These are phyloP conservation scores for Paraconiothyrium sp. DNA, from an alignment of 2,329 filamentous ascomycete genomes.

Conservation along the genomic window DNA sequence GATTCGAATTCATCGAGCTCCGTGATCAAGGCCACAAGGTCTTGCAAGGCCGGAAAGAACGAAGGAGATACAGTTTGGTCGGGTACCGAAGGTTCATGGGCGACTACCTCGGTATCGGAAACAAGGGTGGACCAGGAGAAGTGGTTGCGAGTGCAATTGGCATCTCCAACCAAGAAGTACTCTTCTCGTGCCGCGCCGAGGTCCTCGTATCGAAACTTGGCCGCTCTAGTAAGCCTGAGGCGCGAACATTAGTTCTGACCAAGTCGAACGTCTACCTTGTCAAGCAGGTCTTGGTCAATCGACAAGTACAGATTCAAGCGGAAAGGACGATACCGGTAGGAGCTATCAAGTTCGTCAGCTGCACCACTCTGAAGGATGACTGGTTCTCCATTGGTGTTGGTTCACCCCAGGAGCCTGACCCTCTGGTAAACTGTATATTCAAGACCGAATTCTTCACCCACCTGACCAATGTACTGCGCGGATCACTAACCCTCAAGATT, in stretches of 20 bases:
- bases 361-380: slow-evolving; percentile 86
- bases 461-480: slow-evolving; percentile 80
- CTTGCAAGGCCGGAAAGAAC: slow-evolving; percentile 86
- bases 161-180: slow-evolving; percentile 76
- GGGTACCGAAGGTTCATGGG: slow-evolving; percentile 93
- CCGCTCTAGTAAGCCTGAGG: slow-evolving; percentile 91
- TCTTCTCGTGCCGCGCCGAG: slow-evolving; percentile 94
- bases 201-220: slow-evolving; percentile 93
- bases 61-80: slow-evolving; percentile 87
- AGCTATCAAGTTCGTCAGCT: slow-evolving; percentile 86
- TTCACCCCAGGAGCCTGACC: slow-evolving; percentile 91
- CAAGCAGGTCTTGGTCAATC: slow-evolving; percentile 82
- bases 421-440: slow-evolving; percentile 90
- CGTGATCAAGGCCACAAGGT: slow-evolving; percentile 88
- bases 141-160: slow-evolving; percentile 79
- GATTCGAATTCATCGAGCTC: slow-evolving; percentile 86
- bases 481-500: slow-evolving; percentile 83
- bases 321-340: slow-evolving; percentile 86
- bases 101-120: slow-evolving; percentile 91
- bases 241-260: slow-evolving; percentile 85
- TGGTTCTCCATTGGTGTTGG: slow-evolving; percentile 95
- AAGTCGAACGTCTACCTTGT: slow-evolving; percentile 89
- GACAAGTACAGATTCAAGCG: slow-evolving; percentile 80
- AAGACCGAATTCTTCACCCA: slow-evolving; percentile 99
- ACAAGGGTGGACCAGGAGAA: slow-evolving; percentile 79